These are phyloP conservation scores for Aquanectria penicillioides DNA, from an alignment of 2,329 filamentous ascomycete species.

Conservation along the genomic window DNA sequence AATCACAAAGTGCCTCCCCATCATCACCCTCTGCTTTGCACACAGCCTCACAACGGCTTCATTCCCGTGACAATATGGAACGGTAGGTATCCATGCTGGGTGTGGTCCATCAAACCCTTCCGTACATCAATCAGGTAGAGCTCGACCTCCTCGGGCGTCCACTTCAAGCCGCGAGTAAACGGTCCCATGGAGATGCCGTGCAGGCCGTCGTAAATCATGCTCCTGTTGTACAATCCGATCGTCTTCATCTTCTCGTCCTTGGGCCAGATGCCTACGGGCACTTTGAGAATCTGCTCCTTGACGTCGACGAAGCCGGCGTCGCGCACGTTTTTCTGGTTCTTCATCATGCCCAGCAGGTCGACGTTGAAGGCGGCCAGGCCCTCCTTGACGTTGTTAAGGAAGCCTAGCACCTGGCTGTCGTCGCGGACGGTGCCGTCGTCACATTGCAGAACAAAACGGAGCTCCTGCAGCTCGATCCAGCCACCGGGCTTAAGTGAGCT, in stretches of 20 bases:
- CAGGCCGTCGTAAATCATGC: constrained; percentile 2
- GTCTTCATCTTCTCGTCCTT: constrained; percentile 3
- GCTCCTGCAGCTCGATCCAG: constrained; percentile 56
- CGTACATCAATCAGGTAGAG: background rate
- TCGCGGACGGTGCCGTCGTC: constrained; percentile 46
- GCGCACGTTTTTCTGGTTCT: background rate
- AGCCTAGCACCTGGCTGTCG: background rate
- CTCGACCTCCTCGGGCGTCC: constrained; percentile 1
- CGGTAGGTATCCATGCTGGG: constrained; percentile 6
- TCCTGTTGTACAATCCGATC: constrained; percentile 2
- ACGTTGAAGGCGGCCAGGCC: background rate
- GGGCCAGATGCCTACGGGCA: constrained; percentile 1
- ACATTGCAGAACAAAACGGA: constrained; percentile 41
- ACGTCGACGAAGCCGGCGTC: constrained; percentile 1
- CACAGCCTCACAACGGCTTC: background rate
- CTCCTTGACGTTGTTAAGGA: constrained; percentile 36
- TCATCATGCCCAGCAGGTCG: background rate
- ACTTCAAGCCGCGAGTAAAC: constrained; percentile 2
- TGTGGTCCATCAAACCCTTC: background rate
- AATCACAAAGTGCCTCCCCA: too few relatives aligned
- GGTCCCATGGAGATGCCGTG: constrained; percentile 1
- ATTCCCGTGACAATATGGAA: constrained; percentile 1
- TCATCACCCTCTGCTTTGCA: too few relatives aligned
- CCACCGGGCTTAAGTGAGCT: constrained; percentile 52
- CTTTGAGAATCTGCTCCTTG: background rate